A percentile compares a stretch with the other conserved stretches of the same genome.
phyloP scores from a whole-genome alignment of 768 basidiomycete genomes.

The Rhodosporidiobolus sp. region DNA sequence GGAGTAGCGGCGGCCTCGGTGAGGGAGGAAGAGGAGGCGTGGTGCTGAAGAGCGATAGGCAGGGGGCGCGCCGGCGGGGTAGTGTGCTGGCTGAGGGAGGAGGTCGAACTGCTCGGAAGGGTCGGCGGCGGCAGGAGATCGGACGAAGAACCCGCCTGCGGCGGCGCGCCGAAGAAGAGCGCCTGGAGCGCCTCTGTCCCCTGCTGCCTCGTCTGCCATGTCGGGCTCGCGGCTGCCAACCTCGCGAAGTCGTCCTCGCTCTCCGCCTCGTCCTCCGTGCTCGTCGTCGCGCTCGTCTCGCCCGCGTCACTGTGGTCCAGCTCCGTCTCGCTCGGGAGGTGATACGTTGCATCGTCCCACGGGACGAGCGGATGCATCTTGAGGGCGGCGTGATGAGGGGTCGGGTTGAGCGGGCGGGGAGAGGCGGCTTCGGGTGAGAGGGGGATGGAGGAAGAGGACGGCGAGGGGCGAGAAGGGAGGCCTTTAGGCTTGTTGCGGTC shows the following conservation, averaged over 20 bases:
- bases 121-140: conserved; percentile 4
- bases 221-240: background rate
- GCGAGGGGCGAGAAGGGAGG: conserved; percentile 8
- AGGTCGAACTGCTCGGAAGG: background rate
- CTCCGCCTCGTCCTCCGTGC: conserved; percentile 24
- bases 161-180: conserved; percentile 39
- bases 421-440: background rate
- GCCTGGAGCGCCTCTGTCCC: conserved; percentile 38
- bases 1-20: conserved; percentile 24
- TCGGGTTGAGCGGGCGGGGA: background rate
- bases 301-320: conserved; percentile 1
- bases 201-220: conserved; percentile 30
- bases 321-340: conserved; percentile 28
- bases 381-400: background rate
- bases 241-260: conserved; percentile 10
- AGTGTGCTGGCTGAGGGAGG: background rate
- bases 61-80: background rate
- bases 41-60: background rate
- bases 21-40: background rate
- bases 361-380: background rate
- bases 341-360: conserved; percentile 18
- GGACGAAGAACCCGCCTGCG: no score
- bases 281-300: conserved; percentile 2
- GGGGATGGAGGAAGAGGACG: background rate
- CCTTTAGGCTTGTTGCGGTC: conserved; percentile 37